Evolutionary conservation across 768 basidiomycete species (phyloP).

Genomic region (Kwoniella dendrophila): DNA sequence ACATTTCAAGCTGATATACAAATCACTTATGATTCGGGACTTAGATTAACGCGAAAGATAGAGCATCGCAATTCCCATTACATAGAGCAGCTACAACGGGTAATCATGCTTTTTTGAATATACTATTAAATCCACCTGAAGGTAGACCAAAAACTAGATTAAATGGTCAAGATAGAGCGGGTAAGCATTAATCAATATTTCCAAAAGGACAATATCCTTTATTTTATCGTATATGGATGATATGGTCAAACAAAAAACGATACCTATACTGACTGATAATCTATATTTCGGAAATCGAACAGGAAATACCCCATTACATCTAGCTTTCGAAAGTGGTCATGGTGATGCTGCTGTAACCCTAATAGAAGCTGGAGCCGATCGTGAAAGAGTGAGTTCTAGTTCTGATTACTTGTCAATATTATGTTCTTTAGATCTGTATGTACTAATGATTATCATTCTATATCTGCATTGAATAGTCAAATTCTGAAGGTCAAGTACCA

Average conservation of each 20-base stretch:
- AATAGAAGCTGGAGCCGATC: constrained; percentile 94
- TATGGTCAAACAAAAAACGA: no score
- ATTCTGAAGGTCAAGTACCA: constrained; percentile 80
- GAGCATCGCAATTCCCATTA: constrained; percentile 89
- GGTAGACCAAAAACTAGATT: constrained; percentile 71
- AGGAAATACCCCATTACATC: constrained; percentile 96
- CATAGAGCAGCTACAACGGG: constrained; percentile 97
- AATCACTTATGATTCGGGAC: background rate
- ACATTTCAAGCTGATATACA: background rate
- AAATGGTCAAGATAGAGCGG: constrained; percentile 65
- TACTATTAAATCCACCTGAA: constrained; percentile 82
- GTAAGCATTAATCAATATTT: constrained; percentile 22
- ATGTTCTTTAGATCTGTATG: background rate
- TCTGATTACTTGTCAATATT: background rate
- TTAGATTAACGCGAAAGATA: constrained; percentile 92
- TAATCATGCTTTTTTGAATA: constrained; percentile 79
- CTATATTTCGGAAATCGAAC: background rate
- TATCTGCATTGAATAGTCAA: no score
- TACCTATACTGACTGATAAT: no score
- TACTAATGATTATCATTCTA: background rate
- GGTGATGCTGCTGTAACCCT: constrained; percentile 85
- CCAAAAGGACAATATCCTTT: no score
- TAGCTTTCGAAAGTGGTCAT: constrained; percentile 95
- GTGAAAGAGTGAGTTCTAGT: constrained; percentile 67
- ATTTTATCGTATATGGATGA: no score